Evolutionary conservation across 371 early-diverging fungal species (phyloP), one percentile per base, ranked within the genome.

Genomic region (Rhizopus arrhizus): DNA sequence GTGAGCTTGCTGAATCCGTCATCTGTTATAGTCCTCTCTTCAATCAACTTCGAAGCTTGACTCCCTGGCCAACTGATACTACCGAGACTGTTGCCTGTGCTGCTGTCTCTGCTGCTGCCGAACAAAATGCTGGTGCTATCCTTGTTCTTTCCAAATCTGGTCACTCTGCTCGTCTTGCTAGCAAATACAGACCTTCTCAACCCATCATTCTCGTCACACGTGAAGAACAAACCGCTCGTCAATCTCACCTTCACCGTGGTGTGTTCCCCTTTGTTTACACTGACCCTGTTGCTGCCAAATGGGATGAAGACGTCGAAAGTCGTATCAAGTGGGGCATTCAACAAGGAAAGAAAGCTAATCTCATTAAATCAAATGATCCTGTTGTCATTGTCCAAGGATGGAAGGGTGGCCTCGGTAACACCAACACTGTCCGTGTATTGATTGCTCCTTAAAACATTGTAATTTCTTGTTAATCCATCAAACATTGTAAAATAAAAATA

Each of bases 51-150:
- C 89, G 93, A 48, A 73, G 79, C 7, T 77, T 91, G 58, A 88
- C 91, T 13, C 71, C 81, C 32, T 83, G 80, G 48, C 88, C 95
- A 16, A 86, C 91, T 50, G 79, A 80, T 61, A 90, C 90, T 42
- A 91, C 94, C 52, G 97, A 97, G 77, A 89, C 94, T 7, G 92
- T 95, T 49, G 95, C 95, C 47, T 89, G 89, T 32, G 91, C 94
- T 28, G 95, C 96, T 5, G 96, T 95, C 51, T 81, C 91, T 52
- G 86, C 90, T 50, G 90, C 94, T 8, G 83, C 88, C 45, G 93
- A 91, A 67, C 92, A 91, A 62, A 83, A 86, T 42, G 90, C 91
- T n/a, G 90, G 90, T 31, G 88, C 93, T 10, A 89, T 96, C 72
- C 86, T 96, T 66, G 89, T 95, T 32, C 80, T 91, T 59, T 87